Conservation (phyloP, 2,329 filamentous ascomycete species). For the Fusarium sp. region DNA sequence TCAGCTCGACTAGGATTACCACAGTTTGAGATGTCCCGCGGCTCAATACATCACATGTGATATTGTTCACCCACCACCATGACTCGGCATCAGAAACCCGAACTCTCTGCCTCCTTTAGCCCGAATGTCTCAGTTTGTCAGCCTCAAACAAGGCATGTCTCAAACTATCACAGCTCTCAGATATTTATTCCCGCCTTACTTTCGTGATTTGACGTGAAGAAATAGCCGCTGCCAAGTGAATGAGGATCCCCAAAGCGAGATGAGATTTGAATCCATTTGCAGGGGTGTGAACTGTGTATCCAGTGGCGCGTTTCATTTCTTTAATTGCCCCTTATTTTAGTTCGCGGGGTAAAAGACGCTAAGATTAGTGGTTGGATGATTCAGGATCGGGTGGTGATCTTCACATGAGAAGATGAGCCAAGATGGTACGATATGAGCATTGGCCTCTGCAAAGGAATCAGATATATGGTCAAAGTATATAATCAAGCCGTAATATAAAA, state of each 20-base stretch:
- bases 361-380: not conserved
- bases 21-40: not conserved
- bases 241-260: slow-evolving; percentile 8
- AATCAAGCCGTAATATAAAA: not conserved
- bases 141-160: not conserved
- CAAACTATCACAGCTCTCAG: not conserved
- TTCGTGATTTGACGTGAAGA: not conserved
- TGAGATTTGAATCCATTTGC: slow-evolving; percentile 1
- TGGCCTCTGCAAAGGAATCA: not conserved
- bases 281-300: not conserved
- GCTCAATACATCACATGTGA: not conserved
- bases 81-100: not conserved
- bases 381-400: not conserved
- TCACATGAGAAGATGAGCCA: not conserved
- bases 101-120: fast-evolving
- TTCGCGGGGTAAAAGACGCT: slow-evolving; percentile 18
- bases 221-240: not conserved
- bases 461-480: not conserved
- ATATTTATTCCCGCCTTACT: not conserved
- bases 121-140: not conserved
- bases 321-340: not conserved
- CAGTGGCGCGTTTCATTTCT: not conserved
- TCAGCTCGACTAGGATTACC: not conserved
- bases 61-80: not conserved
- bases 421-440: not conserved